Conservation (phyloP, 1,284 basidiomycete genomes). For the Leccinum pallidistipes region DNA sequence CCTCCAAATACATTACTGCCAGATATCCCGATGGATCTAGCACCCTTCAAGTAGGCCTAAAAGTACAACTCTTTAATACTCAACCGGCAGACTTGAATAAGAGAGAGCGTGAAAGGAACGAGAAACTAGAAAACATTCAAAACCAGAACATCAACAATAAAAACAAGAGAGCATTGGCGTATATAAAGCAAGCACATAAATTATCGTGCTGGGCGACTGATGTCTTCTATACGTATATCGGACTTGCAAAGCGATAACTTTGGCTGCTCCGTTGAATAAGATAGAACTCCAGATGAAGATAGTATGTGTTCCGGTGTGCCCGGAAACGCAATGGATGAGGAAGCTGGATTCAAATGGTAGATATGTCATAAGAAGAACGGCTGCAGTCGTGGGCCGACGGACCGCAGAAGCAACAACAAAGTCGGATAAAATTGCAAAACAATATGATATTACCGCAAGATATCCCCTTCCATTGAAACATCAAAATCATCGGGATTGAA, state of each 20-base stretch:
- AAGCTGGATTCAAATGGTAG: conserved; percentile 7
- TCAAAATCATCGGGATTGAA: conserved; percentile 60
- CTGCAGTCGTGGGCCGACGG: conserved; percentile 1
- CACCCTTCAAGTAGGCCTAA: not conserved
- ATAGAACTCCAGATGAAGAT: not conserved
- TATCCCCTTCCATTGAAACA: conserved; percentile 21
- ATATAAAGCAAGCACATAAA: conserved; percentile 16
- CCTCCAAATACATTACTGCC: not conserved
- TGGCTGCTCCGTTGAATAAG: conserved; percentile 4
- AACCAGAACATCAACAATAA: conserved; percentile 9
- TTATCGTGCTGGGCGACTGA: conserved; percentile 9
- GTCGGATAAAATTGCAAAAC: not conserved
- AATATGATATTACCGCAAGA: conserved; percentile 15
- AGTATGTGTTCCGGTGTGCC: conserved; percentile 2
- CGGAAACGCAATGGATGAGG: not conserved
- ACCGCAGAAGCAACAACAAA: not conserved
- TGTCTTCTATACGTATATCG: conserved; percentile 9
- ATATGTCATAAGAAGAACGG: conserved; percentile 4
- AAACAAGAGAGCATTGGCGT: conserved; percentile 16
- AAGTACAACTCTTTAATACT: conserved; percentile 10
- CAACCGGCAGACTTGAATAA: conserved; percentile 15
- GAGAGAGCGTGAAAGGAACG: not conserved
- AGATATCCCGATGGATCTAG: not conserved
- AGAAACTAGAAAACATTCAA: conserved; percentile 5
- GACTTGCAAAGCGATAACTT: conserved; percentile 1